These are phyloP conservation scores for Helicostylum pulchrum DNA, from an alignment of 192 early-diverging fungal genomes.

Conservation along the genomic window DNA sequence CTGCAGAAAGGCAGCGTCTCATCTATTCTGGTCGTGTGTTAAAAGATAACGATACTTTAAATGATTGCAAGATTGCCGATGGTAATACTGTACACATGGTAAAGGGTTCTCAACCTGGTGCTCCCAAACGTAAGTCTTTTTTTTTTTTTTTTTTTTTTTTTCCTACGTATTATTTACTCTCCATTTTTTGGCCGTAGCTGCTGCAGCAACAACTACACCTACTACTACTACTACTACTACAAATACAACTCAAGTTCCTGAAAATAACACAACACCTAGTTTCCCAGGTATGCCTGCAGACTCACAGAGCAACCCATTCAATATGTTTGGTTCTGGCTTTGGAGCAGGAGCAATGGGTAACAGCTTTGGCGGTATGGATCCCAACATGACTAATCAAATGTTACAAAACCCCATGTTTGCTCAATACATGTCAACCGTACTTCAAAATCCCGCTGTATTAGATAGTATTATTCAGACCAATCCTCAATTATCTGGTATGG, in stretches of 20 bases:
- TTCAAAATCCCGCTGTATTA: slow-evolving; percentile 83
- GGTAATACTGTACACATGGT: slow-evolving; percentile 94
- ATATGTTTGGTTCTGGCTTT: slow-evolving; percentile 50
- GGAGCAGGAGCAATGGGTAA: slow-evolving; percentile 64
- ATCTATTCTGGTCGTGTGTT: slow-evolving; percentile 94
- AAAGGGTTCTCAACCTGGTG: slow-evolving; percentile 53
- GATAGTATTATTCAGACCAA: slow-evolving; percentile 82
- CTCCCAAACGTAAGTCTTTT: slow-evolving; percentile 19
- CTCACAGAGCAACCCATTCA: slow-evolving; percentile 46
- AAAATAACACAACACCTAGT: slow-evolving; percentile 42
- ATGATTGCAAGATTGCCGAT: slow-evolving; percentile 78
- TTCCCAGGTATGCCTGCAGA: slow-evolving; percentile 33
- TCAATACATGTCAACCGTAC: slow-evolving; percentile 75
- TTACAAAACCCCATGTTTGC: slow-evolving; percentile 83
- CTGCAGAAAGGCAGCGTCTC: slow-evolving; percentile 72
- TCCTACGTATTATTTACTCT: neutral
- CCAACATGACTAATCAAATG: slow-evolving; percentile 64
- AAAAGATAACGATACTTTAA: slow-evolving; percentile 82
- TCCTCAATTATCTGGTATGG: slow-evolving; percentile 76
- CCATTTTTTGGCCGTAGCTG: slow-evolving; percentile 34
- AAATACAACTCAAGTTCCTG: slow-evolving; percentile 1
- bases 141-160: neutral
- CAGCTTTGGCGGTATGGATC: slow-evolving; percentile 60
- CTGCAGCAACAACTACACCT: slow-evolving; percentile 35
- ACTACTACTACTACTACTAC: slow-evolving; percentile 27